Percentiles rank a stretch among this genome's conserved stretches.
These are phyloP conservation scores for Barnettozyma siamensis DNA, from an alignment of 805 yeast species.

Conservation along the genomic window DNA sequence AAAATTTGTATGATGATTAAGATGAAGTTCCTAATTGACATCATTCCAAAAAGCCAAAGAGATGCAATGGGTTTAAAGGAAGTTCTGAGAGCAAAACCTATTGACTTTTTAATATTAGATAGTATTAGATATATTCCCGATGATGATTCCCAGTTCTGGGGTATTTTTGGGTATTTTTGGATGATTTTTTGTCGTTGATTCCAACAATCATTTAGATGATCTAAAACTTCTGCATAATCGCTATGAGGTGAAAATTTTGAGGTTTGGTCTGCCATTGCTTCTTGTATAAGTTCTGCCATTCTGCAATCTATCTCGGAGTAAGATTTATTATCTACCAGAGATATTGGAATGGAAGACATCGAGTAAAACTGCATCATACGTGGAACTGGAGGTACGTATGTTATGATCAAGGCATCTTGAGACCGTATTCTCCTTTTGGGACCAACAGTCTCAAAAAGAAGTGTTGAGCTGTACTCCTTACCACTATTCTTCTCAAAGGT, in stretches of 20 bases:
- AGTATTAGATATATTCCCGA: background rate
- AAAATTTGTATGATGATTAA: conserved; percentile 19
- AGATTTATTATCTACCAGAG: conserved; percentile 30
- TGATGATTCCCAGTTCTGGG: conserved; percentile 11
- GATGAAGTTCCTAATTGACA: conserved; percentile 14
- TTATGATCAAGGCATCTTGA: conserved; percentile 30
- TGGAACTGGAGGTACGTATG: conserved; percentile 70
- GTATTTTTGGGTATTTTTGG: conserved; percentile 11
- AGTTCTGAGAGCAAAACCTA: background rate
- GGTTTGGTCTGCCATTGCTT: background rate
- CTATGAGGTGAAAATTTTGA: no score
- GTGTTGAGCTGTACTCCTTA: background rate
- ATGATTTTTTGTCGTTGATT: conserved; percentile 10
- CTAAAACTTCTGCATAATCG: conserved; percentile 6
- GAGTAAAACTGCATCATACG: conserved; percentile 73
- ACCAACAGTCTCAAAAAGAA: conserved; percentile 2
- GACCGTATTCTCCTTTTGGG: background rate
- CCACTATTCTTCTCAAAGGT: background rate
- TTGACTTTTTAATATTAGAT: background rate
- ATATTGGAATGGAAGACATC: conserved; percentile 62
- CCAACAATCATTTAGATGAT: conserved; percentile 19
- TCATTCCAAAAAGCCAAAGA: conserved; percentile 7
- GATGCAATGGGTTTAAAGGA: conserved; percentile 13
- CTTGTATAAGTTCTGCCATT: background rate
- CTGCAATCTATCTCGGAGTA: background rate